Evolutionary conservation across 1,284 basidiomycete species (phyloP), one percentile per base, ranked within the genome.

Genomic region (Coniophora puteana): DNA sequence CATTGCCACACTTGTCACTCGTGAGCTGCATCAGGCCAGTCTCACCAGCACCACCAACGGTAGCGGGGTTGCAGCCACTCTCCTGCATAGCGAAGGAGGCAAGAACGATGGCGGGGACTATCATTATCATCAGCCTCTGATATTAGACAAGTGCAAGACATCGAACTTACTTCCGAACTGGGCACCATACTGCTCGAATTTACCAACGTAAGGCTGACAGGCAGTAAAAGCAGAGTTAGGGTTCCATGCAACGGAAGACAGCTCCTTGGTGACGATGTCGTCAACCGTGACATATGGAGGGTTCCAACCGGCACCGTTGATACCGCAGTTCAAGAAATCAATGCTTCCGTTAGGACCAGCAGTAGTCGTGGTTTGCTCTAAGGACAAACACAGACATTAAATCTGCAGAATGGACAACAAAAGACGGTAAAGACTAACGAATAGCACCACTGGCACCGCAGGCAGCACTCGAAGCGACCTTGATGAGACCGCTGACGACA

Each of bases 11-110:
- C 63, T 93, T 93, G 51, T 88, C 86, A 34, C 66, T 58, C 12
- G 84, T 86, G 52, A 93, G 72, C 63, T 94, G 90, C 89, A 93
- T 93, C 41, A 86, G 61, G 20, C 90, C 92, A 51, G 86, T 80
- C 58, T 93, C 91, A 40, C 89, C 88, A 8, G 70, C 86, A 18
- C 82, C 85, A 43, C 92, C 91, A 33, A 79, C 69, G 5, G 73
- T 77, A n/a, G 65, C 44, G 2, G 82, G 73, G 49, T 85, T 79
- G 68, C 92, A 94, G 34, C 72, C 67, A 30, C 78, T 80, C 62
- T 87, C 85, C 59, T 86, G 82, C 80, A 94, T 85, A 25, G 90
- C 89, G 49, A 94, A 86, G 0, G 89, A 75, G 4, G 91, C 89
- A 32, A 93, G 62, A 50, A 94, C 66, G 56, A 91, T 87, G 3